These are phyloP conservation scores for Domatiomyces globalis DNA, from an alignment of 2,329 filamentous ascomycete species.

Conservation along the genomic window DNA sequence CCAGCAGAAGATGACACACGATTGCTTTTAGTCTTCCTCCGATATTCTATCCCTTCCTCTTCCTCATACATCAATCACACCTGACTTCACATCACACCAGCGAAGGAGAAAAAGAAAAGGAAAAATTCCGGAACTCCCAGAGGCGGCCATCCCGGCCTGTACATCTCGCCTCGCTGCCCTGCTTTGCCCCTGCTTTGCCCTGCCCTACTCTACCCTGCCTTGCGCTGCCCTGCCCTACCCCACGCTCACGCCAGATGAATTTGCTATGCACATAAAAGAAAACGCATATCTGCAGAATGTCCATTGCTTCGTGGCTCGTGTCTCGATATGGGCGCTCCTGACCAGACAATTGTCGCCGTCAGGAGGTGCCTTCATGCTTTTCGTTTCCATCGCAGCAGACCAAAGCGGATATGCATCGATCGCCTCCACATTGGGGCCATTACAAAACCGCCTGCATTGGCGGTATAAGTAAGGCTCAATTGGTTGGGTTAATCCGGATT, in stretches of 20 bases:
- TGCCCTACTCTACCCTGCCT: too few species aligned
- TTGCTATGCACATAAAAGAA: background rate
- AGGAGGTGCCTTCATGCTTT: background rate
- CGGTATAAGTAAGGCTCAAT: background rate
- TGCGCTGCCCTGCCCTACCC: background rate
- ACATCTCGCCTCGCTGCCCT: background rate
- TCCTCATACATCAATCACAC: background rate
- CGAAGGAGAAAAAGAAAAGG: background rate
- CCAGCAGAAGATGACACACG: background rate
- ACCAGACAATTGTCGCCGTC: background rate
- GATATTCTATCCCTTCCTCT: background rate
- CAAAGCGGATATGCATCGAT: background rate
- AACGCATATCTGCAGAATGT: background rate
- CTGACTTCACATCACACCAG: background rate
- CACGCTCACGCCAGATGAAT: background rate
- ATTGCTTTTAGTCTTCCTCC: background rate
- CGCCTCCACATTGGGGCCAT: background rate
- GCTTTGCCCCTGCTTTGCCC: background rate
- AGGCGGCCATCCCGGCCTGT: background rate
- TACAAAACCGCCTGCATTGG: background rate
- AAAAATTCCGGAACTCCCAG: background rate
- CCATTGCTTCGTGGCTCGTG: conserved; percentile 6
- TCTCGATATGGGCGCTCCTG: background rate
- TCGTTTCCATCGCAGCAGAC: background rate
- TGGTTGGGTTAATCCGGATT: conserved; percentile 16